A percentile compares a stretch with the other conserved stretches of the same genome.
Evolutionary conservation across 83 land plant genomes (phyloP).

Genomic region (Thuja plicata): DNA sequence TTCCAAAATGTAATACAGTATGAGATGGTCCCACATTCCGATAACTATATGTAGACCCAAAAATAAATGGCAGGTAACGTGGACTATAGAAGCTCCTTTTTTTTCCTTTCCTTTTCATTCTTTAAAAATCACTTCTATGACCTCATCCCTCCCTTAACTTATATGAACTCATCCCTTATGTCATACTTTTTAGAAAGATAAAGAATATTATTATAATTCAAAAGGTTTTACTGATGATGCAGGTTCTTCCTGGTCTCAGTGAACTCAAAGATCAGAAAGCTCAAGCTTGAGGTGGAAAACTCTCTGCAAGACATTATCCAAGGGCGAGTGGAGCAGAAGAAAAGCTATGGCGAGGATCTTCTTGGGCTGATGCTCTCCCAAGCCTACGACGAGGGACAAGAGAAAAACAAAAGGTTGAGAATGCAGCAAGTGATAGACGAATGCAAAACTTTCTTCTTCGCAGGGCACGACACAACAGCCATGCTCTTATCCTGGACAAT

Average conservation of each 20-base stretch:
- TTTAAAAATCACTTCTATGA: too few species aligned
- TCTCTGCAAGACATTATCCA: constrained; percentile 66
- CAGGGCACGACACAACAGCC: constrained; percentile 44
- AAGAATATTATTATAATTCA: too few species aligned
- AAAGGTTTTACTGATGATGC: not conserved
- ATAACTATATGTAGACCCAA: too few species aligned
- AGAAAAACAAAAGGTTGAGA: constrained; percentile 15
- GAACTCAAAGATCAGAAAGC: constrained; percentile 49
- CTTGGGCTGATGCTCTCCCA: constrained; percentile 21
- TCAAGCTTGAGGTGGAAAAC: constrained; percentile 66
- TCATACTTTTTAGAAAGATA: too few species aligned
- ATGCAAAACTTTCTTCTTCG: constrained; percentile 48
- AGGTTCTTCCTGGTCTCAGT: constrained; percentile 68
- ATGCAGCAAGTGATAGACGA: constrained; percentile 28
- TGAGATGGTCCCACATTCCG: too few species aligned
- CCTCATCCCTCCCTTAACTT: too few species aligned
- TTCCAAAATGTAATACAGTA: too few species aligned
- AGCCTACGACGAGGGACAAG: not conserved
- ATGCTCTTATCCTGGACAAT: constrained; percentile 35
- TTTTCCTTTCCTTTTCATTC: too few species aligned
- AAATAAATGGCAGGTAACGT: too few species aligned
- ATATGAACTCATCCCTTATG: too few species aligned
- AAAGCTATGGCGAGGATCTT: constrained; percentile 20
- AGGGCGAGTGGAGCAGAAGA: constrained; percentile 41
- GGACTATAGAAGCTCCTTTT: too few species aligned